phyloP scores from a whole-genome alignment of 192 early-diverging fungal species.

The Dispira parvispora region DNA sequence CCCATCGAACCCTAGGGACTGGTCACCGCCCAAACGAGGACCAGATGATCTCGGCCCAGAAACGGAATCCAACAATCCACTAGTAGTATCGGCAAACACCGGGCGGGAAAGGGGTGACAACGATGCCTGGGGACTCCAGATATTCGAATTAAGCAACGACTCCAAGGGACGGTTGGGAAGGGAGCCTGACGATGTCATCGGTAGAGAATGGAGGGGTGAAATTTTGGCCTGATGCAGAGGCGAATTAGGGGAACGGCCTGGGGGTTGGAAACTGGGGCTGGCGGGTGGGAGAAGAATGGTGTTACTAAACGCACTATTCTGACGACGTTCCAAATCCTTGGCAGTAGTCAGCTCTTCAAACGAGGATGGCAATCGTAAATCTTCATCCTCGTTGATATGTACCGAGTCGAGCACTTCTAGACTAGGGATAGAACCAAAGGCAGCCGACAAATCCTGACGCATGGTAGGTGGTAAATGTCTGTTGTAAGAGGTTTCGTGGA shows the following conservation, averaged over 20 bases:
- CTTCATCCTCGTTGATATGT: neutral
- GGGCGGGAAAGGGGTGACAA: constrained; percentile 1
- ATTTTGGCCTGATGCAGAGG: constrained; percentile 5
- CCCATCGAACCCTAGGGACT: no score
- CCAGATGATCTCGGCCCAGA: no score
- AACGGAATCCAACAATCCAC: no score
- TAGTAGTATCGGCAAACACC: neutral
- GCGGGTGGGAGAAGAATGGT: neutral
- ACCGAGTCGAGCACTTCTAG: neutral
- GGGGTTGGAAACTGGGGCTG: neutral
- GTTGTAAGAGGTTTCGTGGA: neutral
- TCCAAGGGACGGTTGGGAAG: neutral
- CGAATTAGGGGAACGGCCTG: neutral
- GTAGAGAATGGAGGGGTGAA: neutral
- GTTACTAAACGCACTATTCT: neutral
- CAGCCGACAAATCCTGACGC: neutral
- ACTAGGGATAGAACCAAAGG: neutral
- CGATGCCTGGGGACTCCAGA: constrained; percentile 2
- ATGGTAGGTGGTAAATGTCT: neutral
- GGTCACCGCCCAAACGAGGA: no score
- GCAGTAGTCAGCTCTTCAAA: neutral
- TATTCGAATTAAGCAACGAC: neutral
- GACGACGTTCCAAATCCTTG: neutral
- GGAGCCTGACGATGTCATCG: neutral
- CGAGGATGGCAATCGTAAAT: neutral